Percentiles rank a stretch among this genome's conserved stretches.
Evolutionary conservation across 2,329 filamentous ascomycete species (phyloP).

Genomic region (Immersiporthe knoxdaviesiana): DNA sequence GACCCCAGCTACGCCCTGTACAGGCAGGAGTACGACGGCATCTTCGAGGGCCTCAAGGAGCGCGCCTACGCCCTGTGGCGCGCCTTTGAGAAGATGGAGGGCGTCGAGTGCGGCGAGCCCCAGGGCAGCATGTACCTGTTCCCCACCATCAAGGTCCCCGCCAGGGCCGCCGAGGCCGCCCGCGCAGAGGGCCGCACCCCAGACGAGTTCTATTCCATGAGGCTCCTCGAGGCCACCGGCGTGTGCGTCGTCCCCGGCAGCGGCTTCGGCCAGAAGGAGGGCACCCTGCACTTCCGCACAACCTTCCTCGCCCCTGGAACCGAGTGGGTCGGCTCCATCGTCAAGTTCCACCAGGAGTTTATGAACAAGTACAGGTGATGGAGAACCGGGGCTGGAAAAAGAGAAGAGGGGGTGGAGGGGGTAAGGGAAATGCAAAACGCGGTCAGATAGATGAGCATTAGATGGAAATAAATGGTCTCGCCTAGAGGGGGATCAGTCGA

Average conservation of each 20-base stretch:
- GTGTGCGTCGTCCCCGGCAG: constrained; percentile 92
- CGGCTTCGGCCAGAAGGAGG: constrained; percentile 92
- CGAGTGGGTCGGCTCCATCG: constrained; percentile 86
- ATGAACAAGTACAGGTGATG: constrained; percentile 75
- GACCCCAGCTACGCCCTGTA: constrained; percentile 86
- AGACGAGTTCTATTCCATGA: constrained; percentile 94
- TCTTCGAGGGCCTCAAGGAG: constrained; percentile 76
- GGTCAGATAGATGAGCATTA: not conserved
- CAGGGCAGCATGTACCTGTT: constrained; percentile 99
- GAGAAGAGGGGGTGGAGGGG: not conserved
- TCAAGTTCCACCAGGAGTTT: constrained; percentile 89
- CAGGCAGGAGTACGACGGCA: constrained; percentile 79
- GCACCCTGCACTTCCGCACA: constrained; percentile 90
- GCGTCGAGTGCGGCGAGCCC: constrained; percentile 85
- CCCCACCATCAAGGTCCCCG: constrained; percentile 83
- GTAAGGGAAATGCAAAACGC: not conserved
- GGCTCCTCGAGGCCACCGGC: constrained; percentile 88
- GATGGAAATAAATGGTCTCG: not conserved
- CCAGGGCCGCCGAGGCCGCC: constrained; percentile 77
- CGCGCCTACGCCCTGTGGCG: constrained; percentile 85
- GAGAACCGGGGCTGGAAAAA: constrained; percentile 22
- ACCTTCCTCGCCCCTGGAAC: constrained; percentile 96
- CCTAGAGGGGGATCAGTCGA: not conserved
- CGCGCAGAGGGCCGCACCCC: constrained; percentile 71
- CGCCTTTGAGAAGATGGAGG: constrained; percentile 93